Percentiles rank a stretch among this genome's conserved stretches.
These are phyloP conservation scores for Alternaria brassicae DNA, from an alignment of 2,329 filamentous ascomycete species.

Conservation along the genomic window DNA sequence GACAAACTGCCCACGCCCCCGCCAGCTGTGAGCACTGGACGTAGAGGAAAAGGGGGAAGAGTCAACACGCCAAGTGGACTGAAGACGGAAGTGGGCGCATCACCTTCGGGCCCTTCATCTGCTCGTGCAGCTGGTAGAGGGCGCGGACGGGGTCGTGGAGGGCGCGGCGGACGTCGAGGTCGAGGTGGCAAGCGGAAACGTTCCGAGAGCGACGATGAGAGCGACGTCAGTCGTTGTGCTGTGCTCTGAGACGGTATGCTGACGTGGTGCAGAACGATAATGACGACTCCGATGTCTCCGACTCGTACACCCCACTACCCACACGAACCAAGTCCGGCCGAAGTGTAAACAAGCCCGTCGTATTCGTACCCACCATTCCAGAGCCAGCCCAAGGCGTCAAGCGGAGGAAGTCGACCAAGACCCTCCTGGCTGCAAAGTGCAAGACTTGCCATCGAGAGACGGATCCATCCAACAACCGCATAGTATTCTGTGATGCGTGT, in stretches of 20 bases:
- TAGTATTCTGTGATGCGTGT: conserved; percentile 86
- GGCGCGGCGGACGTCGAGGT: conserved; percentile 45
- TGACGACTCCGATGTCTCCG: conserved; percentile 50
- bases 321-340: conserved; percentile 79
- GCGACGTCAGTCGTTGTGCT: conserved; percentile 41
- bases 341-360: conserved; percentile 70
- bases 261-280: conserved; percentile 36
- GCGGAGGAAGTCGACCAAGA: conserved; percentile 65
- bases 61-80: conserved; percentile 41
- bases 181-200: conserved; percentile 51
- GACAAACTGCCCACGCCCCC: conserved; percentile 52
- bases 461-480: conserved; percentile 76
- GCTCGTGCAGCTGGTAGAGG: conserved; percentile 49
- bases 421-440: conserved; percentile 66
- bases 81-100: conserved; percentile 41
- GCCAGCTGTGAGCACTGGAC: conserved; percentile 38
- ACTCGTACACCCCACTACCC: conserved; percentile 61
- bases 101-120: conserved; percentile 28
- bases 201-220: conserved; percentile 46
- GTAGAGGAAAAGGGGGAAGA: conserved; percentile 46
- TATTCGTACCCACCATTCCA: conserved; percentile 65
- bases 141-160: conserved; percentile 44
- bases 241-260: conserved; percentile 15
- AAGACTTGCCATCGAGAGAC: conserved; percentile 75
- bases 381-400: conserved; percentile 58